Evolutionary conservation across 2,329 filamentous ascomycete genomes (phyloP), one percentile per base, ranked within the genome.

Genomic region (Thelonectria olida): DNA sequence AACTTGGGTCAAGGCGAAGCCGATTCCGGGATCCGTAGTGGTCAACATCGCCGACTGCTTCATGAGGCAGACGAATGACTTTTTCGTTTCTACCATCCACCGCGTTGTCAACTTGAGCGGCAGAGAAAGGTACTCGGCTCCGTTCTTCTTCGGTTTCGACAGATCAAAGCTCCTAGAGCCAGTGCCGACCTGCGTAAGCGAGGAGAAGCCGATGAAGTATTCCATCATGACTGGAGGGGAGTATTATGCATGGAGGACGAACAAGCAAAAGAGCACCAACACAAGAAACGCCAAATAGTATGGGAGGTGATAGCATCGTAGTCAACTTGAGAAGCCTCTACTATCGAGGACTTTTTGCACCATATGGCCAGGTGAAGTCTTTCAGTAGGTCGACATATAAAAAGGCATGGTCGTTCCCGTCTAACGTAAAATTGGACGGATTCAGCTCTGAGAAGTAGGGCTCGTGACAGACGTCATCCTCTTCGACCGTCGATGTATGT

Each of bases 11-110:
- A 72, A 75, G 7, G 80, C 80, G 0, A 63, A 67, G 4, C 79
- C 81, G 2, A 68, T 81, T 1, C 74, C 75, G 1, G 79, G 75
- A 1, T 76, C 81, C 0, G 76, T 84, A 45, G 81, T 85, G 15
- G 80, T 85, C n/a, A 85, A 85, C 53, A 80, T 85, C 17, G 83
- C 78, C 6, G 81, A 85, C 65, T 82, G 79, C 54, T 69, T 85
- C 62, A 82, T 82, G 76, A 76, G 82, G 15, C 82, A 81, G 73
- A 84, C 82, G 1, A 85, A 85, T 55, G 82, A 80, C 17, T 58
- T 72, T 45, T 85, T 82, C 56, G 76, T 81, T 54, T 82, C 78
- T 44, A 84, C 81, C 0, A 76, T 85, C n/a, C 83, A 84, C 62
- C 72, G 81, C 2, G 82, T 80, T 2, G 75, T 80, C 31, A 84